A percentile compares a stretch with the other conserved stretches of the same genome.
Conservation (phyloP, 257 asterid species). For the Misopates orontium region DNA sequence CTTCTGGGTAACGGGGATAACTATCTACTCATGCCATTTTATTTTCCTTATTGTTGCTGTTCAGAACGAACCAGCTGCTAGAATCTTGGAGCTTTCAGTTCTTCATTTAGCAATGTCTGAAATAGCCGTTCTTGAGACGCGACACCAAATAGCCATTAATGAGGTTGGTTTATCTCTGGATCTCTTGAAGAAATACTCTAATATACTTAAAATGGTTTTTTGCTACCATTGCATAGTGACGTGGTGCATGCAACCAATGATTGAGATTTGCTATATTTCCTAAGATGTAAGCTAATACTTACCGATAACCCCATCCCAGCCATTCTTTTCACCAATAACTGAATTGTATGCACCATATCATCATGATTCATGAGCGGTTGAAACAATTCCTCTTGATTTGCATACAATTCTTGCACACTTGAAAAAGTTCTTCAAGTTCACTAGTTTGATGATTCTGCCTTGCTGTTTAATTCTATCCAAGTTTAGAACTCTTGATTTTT, state of each 20-base stretch:
- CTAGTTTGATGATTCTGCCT: not conserved
- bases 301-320: too few species aligned
- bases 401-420: not conserved
- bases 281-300: too few species aligned
- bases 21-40: slow-evolving; percentile 14
- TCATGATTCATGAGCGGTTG: too few species aligned
- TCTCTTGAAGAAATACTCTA: not conserved
- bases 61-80: slow-evolving; percentile 80
- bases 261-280: too few species aligned
- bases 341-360: too few species aligned
- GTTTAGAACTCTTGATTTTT: not conserved
- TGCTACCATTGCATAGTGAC: too few species aligned
- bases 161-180: slow-evolving; percentile 54
- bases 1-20: not conserved
- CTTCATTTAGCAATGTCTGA: slow-evolving; percentile 96
- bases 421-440: not conserved
- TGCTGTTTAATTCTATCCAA: not conserved
- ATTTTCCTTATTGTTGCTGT: slow-evolving; percentile 15
- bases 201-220: too few species aligned
- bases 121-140: slow-evolving; percentile 76
- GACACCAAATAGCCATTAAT: slow-evolving; percentile 89
- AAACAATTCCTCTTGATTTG: too few species aligned
- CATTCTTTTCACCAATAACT: too few species aligned
- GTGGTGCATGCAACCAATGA: too few species aligned
- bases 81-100: slow-evolving; percentile 84